Base-by-base conservation (phyloP, 768 basidiomycete species). In the Pisolithus tinctorius region DNA sequence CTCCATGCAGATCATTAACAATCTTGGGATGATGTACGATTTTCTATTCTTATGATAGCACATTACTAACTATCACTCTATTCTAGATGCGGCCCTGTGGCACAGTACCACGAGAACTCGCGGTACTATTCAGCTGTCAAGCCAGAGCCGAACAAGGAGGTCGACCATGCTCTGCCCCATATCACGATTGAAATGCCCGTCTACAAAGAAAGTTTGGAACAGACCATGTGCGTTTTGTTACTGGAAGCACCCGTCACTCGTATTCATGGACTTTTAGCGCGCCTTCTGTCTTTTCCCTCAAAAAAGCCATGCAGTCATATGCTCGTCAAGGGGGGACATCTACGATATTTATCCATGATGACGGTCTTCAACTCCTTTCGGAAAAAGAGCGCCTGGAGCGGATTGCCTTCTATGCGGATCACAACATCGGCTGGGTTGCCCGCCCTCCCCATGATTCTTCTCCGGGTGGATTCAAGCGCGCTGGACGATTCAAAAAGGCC, bases 401-500 rank as follows among this genome's bases (percentile, higher is more conserved):
- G 23, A 74, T 83, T 45, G 74, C 74, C 14, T 90, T 82, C 69
- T 92, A 92, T 63, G 79, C 80, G 0, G 79, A 79, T 53, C 78
- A 84, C 59, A 79, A 80, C 58, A 83, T 89, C 58, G 88, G 83
- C 6, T 90, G 83, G 79, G 84, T 88, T 53, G 85, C 88, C 3
- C 78, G 88, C n/a, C 88, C 88, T 0, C 72, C 74, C 40, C 86
- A 88, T 58, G 78, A 79, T 53, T 58, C 65, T 47, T 51, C 64
- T 17, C 62, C 70, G 7, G 72, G 75, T 54, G 78, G 78, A 51
- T 67, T 84, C 77, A 70, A 79, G 67, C 73, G 82, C 38, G 76
- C 84, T 1, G 89, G 90, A 6, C 76, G 88, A 17, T 93, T 93
- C 78, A 93, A 93, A 74, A 93, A 93, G 68, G 88, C 88, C 3